Evolutionary conservation across 345 rosid genomes (phyloP), one percentile per base, ranked within the genome.

Genomic region (Draba incana): DNA sequence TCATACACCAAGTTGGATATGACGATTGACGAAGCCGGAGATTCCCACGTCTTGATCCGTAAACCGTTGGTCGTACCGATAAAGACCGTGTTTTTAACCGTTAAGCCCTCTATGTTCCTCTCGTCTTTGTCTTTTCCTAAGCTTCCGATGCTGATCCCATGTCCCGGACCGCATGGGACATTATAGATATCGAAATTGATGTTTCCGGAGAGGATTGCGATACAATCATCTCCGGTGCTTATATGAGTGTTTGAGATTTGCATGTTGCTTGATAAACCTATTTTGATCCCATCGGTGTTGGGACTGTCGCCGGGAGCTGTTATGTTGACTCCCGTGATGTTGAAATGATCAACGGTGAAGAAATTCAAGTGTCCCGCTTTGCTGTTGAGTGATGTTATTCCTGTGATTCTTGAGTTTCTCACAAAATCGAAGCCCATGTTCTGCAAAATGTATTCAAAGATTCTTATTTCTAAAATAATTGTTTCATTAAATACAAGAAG

Each of bases 161-260:
- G 93, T 30, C 96, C 96, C 0, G 93, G 93, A 28, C 96, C 91
- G 5, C 96, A 89, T 0, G 44, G 60, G 3, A 90, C 75, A 24
- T 81, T 78, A 10, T 58, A 52, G 54, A 90, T 42, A 28, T 47
- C 62, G 30, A 83, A 46, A 66, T 82, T 74, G 6, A 57, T 77
- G 62, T 35, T 60, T 28, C 97, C 89, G 10, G 79, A 31, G 75
- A 80, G 77, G 47, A 85, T 77, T 13, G 85, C 82, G 0, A 90
- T 57, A 50, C 93, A 87, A 51, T 89, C 93, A 25, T 87, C 89
- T 0, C 89, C 96, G 0, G 93, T 87, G 10, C 64, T 48, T 10
- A 89, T 83, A 2, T 5, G 8, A 11, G 79, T 77, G 13, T 66
- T 68, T 7, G 76, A 31, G 38, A 87, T 71, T n/a, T 71, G 79